Evolutionary conservation across 352 stramenopile genomes (phyloP).

Genomic region (Phytophthora megakarya): DNA sequence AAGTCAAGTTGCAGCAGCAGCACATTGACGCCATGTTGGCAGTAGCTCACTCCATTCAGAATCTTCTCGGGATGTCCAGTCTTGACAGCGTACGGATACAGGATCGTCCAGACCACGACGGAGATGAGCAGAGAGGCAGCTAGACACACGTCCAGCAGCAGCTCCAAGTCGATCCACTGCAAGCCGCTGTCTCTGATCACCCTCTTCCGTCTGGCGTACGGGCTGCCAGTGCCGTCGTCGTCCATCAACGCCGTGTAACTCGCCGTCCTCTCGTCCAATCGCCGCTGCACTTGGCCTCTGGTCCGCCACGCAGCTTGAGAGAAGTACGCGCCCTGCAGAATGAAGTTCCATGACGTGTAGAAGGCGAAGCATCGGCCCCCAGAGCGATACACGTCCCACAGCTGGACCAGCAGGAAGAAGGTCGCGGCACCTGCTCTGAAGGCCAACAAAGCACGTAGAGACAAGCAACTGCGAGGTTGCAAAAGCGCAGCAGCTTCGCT

Average conservation of each 20-base stretch:
- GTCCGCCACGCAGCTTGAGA: constrained; percentile 37
- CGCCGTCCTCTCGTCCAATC: constrained; percentile 21
- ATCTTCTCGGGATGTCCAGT: constrained; percentile 53
- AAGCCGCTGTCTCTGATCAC: constrained; percentile 22
- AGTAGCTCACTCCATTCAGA: constrained; percentile 83
- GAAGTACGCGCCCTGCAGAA: constrained; percentile 76
- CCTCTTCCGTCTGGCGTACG: constrained; percentile 18
- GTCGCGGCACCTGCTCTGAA: constrained; percentile 41
- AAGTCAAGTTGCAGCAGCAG: constrained; percentile 77
- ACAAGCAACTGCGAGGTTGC: constrained; percentile 52
- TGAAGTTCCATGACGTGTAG: constrained; percentile 90
- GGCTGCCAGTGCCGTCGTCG: constrained; percentile 35
- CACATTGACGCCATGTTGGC: constrained; percentile 76
- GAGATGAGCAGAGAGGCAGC: constrained; percentile 70
- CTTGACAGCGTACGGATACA: constrained; percentile 68
- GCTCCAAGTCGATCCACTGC: constrained; percentile 62
- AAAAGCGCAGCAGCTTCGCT: constrained; percentile 34
- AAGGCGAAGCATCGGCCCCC: constrained; percentile 58
- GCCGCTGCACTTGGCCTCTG: constrained; percentile 29
- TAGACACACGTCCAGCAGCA: constrained; percentile 74
- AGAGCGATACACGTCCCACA: constrained; percentile 67
- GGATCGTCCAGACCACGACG: constrained; percentile 73
- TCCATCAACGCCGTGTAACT: constrained; percentile 52
- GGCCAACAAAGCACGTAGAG: constrained; percentile 43
- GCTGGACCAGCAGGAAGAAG: constrained; percentile 65